Base-by-base conservation (phyloP, 345 rosid genomes). In the Eucalyptus curtisii region DNA sequence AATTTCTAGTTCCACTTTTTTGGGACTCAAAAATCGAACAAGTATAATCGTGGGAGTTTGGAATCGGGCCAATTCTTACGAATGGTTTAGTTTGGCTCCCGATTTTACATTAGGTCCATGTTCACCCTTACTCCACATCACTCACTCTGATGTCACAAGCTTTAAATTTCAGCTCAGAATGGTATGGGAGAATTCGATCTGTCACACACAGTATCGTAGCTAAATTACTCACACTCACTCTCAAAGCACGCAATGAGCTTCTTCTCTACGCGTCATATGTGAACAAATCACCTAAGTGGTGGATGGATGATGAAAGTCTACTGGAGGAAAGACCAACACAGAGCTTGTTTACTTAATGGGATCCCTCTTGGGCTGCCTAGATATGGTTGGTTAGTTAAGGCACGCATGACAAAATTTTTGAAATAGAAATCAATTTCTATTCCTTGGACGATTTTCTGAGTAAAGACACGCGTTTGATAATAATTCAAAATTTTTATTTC, bases 11-110 rank as follows among this genome's bases (percentile, higher is more conserved):
- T 55, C 12, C 30, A 55, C 27, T 9, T 55, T 55, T 24, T 0
- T 4, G 27, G 13, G 13, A 55, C 24, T 24, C 1, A 1, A 24
- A 4, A 55, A 24, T 55, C 2, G 0, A 24, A 10, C 1, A 0
- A 3, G 6, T 55, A 10, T 2, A 55, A 55, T 0, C 0, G 0
- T 55, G 61, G 6, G 30, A 55, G 1, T 2, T 55, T 24, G 61
- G 61, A 55, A 55, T 10, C 5, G 6, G 8, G 5, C 0, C 13
- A 0, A 55, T 24, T 55, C 61, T 24, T 24, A 22, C 1, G 6
- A 22, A 22, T 55, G 30, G 1, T 24, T 55, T 5, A 24, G 25
- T 53, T 8, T 8, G 24, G 10, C 8, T 53, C 27, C 10, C 2
- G 0, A 2, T 53, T 53, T 10, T 53, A 20, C 27, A 53, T 10